Conservation (phyloP, 768 basidiomycete genomes). For the Pluteus cervinus region DNA sequence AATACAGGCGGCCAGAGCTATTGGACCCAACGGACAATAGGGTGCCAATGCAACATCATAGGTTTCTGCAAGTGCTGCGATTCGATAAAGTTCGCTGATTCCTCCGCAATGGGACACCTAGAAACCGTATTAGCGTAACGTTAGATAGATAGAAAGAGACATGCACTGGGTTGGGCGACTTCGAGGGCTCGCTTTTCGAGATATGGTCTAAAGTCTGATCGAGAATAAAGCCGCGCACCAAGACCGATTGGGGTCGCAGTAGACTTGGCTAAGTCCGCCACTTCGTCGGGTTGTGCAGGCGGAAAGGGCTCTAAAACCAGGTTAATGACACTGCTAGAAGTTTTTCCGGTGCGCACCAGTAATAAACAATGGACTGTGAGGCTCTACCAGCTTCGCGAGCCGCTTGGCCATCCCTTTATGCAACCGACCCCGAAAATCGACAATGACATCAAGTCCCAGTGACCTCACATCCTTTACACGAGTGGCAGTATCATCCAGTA, state of each 20-base stretch:
- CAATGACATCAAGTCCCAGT: constrained; percentile 55
- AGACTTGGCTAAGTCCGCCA: constrained; percentile 47
- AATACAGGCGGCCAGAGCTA: constrained; percentile 66
- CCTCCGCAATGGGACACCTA: constrained; percentile 57
- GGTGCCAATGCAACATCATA: constrained; percentile 72
- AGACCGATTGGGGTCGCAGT: constrained; percentile 56
- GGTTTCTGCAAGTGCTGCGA: constrained; percentile 54
- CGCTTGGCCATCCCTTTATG: constrained; percentile 70
- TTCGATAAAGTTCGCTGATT: constrained; percentile 51
- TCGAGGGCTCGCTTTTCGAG: constrained; percentile 59
- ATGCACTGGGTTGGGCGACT: constrained; percentile 64
- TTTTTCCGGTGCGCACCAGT: no score
- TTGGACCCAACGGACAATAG: constrained; percentile 67
- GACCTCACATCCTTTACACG: constrained; percentile 47
- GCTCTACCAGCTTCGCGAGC: constrained; percentile 55
- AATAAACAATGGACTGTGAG: constrained; percentile 56
- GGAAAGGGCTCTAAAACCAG: constrained; percentile 45
- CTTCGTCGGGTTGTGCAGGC: constrained; percentile 54
- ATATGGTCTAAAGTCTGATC: constrained; percentile 59
- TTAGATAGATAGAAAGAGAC: constrained; percentile 9
- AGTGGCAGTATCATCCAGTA: constrained; percentile 43
- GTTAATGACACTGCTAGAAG: constrained; percentile 1
- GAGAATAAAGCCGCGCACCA: constrained; percentile 58
- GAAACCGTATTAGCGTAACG: not conserved
- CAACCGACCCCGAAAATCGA: constrained; percentile 67